Base-by-base conservation (phyloP, 1,284 basidiomycete genomes). In the Leccinum subrobustum region DNA sequence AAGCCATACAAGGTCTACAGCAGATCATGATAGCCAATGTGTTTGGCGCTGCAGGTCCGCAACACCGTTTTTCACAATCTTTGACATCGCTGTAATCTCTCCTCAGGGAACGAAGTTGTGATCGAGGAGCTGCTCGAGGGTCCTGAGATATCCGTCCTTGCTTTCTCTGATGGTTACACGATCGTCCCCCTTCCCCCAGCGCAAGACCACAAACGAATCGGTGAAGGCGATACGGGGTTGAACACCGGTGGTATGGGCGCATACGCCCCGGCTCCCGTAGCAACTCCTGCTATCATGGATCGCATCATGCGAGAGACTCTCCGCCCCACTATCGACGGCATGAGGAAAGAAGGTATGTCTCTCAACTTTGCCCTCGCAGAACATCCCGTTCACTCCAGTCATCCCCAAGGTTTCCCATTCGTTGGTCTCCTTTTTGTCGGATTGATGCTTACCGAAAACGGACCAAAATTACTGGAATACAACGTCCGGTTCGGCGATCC, bases 161-260 rank as follows among this genome's bases (percentile, higher is more conserved):
- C 96, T 0, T 95, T 99, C 78, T 95, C 92, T 20, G 96, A 99
- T 72, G 97, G 96, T 0, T 98, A 99, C 79, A 95, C 95, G 23
- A 85, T 97, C 65, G 78, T 91, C 6, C 87, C 94, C 12, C 83
- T 99, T 48, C 96, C 97, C 53, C 91, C 93, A 7, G 96, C 95
- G 16, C 96, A 99, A 75, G 96, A 99, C 76, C 96, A 99, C 81
- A 99, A 99, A 78, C 87, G 97, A 23, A 96, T 99, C 59, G 95
- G 95, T 29, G 97, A 99, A 65, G 95, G 95, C 3, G 97, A 99
- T 75, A 89, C 86, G 1, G 96, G 96, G 1, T 84, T 84, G 33
- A 99, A 99, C 77, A 99, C 96, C 0, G 96, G 96, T 60, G 96
- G 96, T 25, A 99, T 99, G 96, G 96, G 96, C 58, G 96, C 93